Evolutionary conservation across 768 basidiomycete species (phyloP), one percentile per base, ranked within the genome.

Genomic region (Termitomyces titanicus): DNA sequence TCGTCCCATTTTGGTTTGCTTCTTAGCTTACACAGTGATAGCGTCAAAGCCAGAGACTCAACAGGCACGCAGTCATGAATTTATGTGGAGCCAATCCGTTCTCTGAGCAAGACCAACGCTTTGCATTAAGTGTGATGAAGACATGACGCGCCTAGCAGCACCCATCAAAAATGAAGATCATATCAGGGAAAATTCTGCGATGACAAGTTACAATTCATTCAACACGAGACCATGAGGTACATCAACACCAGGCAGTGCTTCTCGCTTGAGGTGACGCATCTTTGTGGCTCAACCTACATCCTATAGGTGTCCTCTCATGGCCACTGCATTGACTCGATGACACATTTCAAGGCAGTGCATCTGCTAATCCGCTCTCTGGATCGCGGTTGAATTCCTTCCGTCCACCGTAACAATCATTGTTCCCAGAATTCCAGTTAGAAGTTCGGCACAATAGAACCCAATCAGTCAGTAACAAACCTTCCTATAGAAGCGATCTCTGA

Each of bases 211-310:
- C 20, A 37, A 27, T 33, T 15, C 20, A n/a, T 43, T 33, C 38
- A 35, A 11, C 34, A 35, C 5, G 3, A 35, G 38, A 38, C 53
- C 59, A 56, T 53, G 55, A 51, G 55, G 55, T 49, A 43, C 48
- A 47, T 38, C 34, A 25, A 18, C 47, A 33, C 34, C 34, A 44
- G 35, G 20, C 5, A 29, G 18, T 48, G 35, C 11, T 59, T 45
- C 53, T 51, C 24, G 31, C 49, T 54, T 38, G 27, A 46, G 47
- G 51, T 62, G 53, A 59, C 58, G 55, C 15, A 24, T 43, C 24
- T 43, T 43, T 15, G 24, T 25, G 24, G 20, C 40, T 33, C 33
- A 33, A 10, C 33, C 33, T 33, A 10, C 33, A 33, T 13, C 40
- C 5, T 33, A 33, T 15, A 13, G 22, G 12, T 22, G 40, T 24